Base-by-base conservation (phyloP, 805 yeast species). In the Yarrowia divulgata region DNA sequence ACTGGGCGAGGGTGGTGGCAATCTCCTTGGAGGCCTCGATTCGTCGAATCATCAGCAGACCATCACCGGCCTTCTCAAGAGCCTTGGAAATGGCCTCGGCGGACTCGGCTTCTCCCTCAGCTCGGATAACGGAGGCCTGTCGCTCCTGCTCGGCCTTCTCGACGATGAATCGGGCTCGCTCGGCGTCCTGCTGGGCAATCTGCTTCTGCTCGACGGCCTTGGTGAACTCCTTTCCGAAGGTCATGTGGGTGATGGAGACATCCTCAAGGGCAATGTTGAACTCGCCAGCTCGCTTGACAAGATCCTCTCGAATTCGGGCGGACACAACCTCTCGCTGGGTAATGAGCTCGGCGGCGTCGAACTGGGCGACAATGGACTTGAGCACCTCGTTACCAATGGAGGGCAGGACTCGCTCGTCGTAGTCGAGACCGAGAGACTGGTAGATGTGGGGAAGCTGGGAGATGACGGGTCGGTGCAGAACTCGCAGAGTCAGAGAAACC, bases 161-260 rank as follows among this genome's bases (percentile, higher is more conserved):
- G 69, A 95, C 98, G 67, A 91, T 83, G 77, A 87, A 95, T 76
- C 90, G 90, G 70, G 98, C 97, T 74, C 99, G 86, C 83, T 95
- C 98, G 32, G 99, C 98, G 78, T 95, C 99, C 81, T 95, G 99
- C 82, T 95, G 99, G 40, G 99, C 99, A 81, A 95, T 96, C 81
- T 95, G 98, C 79, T 95, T 95, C 82, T 91, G 97, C 82, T 95
- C 99, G 71, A 95, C 99, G 42, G 99, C 98, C 80, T 91, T 93
- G 68, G 99, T 95, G 83, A 95, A 95, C 78, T 95, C 99, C 73
- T 85, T 86, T 68, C 99, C 98, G 79, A 95, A 95, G 0, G 98
- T 91, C 91, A 95, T 89, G 81, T 95, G 99, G 16, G 99, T 95
- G 73, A 95, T 95, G 34, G 97, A 91, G 67, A 95, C 99, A 80